Conservation (phyloP, 1,284 basidiomycete species). For the Rhizoctonia solani region DNA sequence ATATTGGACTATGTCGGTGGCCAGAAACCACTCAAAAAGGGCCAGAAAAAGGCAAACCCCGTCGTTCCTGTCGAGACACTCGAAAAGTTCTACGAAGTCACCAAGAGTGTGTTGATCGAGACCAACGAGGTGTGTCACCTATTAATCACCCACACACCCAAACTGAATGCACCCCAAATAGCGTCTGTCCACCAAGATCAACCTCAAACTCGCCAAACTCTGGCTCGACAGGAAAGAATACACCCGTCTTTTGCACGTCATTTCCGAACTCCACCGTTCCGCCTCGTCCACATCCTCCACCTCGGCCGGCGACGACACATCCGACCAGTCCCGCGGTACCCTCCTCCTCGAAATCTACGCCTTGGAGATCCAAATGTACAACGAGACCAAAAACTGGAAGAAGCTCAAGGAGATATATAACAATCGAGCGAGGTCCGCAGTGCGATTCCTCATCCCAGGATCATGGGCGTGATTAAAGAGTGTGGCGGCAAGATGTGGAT, state of each 20-base stretch:
- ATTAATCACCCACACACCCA: not conserved
- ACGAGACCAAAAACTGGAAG: slow-evolving; percentile 92
- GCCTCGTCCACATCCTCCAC: slow-evolving; percentile 49
- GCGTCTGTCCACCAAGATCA: slow-evolving; percentile 93
- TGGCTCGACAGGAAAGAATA: slow-evolving; percentile 98
- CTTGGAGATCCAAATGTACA: slow-evolving; percentile 99
- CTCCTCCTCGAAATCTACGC: slow-evolving; percentile 98
- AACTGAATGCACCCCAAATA: slow-evolving; percentile 45
- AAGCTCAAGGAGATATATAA: slow-evolving; percentile 99
- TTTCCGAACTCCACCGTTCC: slow-evolving; percentile 69
- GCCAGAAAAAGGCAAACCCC: slow-evolving; percentile 43
- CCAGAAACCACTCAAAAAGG: slow-evolving; percentile 61
- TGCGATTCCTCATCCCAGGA: slow-evolving; percentile 96
- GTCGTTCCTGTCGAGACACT: slow-evolving; percentile 82
- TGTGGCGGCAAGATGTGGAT: slow-evolving; percentile 99
- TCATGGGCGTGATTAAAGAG: slow-evolving; percentile 99
- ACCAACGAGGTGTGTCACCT: slow-evolving; percentile 77
- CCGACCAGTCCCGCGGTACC: slow-evolving; percentile 88
- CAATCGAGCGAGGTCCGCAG: slow-evolving; percentile 88
- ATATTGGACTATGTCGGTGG: slow-evolving; percentile 96
- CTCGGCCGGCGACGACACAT: slow-evolving; percentile 60
- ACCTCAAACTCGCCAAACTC: slow-evolving; percentile 94
- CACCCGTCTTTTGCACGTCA: slow-evolving; percentile 77
- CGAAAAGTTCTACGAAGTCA: slow-evolving; percentile 94
- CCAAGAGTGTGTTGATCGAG: slow-evolving; percentile 86